Evolutionary conservation across 441 rosid genomes (phyloP).

Genomic region (Croton laevigatus): DNA sequence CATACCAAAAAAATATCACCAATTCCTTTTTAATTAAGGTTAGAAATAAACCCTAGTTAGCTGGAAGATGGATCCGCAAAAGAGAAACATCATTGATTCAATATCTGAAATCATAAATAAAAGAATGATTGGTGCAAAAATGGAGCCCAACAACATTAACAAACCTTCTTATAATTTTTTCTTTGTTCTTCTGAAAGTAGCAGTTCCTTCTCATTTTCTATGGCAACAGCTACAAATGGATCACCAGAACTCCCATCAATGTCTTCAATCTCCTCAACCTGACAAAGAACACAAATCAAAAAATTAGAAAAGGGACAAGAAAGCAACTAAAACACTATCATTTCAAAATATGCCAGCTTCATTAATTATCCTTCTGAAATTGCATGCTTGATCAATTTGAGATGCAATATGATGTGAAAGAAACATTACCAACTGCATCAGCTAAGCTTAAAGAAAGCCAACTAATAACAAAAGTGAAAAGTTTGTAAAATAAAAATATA

Average conservation of each 20-base stretch:
- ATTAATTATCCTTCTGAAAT: too few relatives aligned
- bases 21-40: neutral
- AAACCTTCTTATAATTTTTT: constrained; percentile 76
- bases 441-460: too few relatives aligned
- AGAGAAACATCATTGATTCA: constrained; percentile 13
- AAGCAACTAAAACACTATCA: neutral
- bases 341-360: too few relatives aligned
- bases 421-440: too few relatives aligned
- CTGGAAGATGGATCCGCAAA: neutral
- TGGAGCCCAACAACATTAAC: constrained; percentile 21
- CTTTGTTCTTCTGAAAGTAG: constrained; percentile 80
- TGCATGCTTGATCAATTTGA: too few relatives aligned
- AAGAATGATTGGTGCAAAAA: constrained; percentile 7
- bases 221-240: constrained; percentile 81
- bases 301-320: constrained; percentile 15
- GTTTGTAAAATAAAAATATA: too few relatives aligned
- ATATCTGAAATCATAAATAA: constrained; percentile 17
- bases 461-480: too few relatives aligned
- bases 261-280: constrained; percentile 99
- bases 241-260: constrained; percentile 67
- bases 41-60: neutral
- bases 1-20: neutral
- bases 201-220: constrained; percentile 77
- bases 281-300: constrained; percentile 23
- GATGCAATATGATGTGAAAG: too few relatives aligned